A percentile compares a stretch with the other conserved stretches of the same genome.
Evolutionary conservation across 2,329 filamentous ascomycete genomes (phyloP).

Genomic region (Madurella mycetomatis): DNA sequence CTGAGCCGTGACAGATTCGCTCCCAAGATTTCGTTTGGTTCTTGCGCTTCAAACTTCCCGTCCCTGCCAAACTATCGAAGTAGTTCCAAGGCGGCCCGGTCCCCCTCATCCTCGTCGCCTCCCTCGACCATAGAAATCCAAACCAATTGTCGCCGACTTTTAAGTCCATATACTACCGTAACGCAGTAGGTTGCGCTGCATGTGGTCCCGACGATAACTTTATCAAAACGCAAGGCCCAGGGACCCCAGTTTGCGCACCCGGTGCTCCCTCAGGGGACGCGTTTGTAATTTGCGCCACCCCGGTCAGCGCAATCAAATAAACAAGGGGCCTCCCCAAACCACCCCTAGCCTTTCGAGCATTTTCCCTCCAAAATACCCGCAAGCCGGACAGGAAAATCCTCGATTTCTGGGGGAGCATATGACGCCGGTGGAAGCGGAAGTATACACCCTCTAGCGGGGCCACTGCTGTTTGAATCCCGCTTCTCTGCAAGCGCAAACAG

Average conservation of each 20-base stretch:
- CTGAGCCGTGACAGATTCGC: neutral
- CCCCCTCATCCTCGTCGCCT: too few species aligned
- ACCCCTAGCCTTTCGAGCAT: constrained; percentile 15
- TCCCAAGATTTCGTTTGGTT: neutral
- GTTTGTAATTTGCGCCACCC: constrained; percentile 37
- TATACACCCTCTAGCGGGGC: constrained; percentile 25
- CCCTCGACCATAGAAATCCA: neutral
- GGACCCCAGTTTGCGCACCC: constrained; percentile 11
- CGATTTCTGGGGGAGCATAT: constrained; percentile 18
- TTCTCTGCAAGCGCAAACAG: constrained; percentile 13
- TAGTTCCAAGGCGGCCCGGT: too few species aligned
- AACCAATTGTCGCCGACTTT: neutral
- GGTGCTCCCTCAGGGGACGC: constrained; percentile 26
- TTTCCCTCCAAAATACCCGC: constrained; percentile 24
- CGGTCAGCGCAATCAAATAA: constrained; percentile 34
- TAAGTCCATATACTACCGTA: too few species aligned
- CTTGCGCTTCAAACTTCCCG: neutral
- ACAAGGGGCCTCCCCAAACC: constrained; percentile 26
- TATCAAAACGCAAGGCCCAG: constrained; percentile 12
- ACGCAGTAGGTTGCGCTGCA: neutral
- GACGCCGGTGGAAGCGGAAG: constrained; percentile 22
- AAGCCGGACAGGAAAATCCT: constrained; percentile 18
- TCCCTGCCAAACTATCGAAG: too few species aligned
- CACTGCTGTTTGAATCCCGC: constrained; percentile 16
- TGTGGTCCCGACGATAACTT: constrained; percentile 13